Conservation (phyloP, 2,329 filamentous ascomycete genomes). For the Fusarium beomiforme region DNA sequence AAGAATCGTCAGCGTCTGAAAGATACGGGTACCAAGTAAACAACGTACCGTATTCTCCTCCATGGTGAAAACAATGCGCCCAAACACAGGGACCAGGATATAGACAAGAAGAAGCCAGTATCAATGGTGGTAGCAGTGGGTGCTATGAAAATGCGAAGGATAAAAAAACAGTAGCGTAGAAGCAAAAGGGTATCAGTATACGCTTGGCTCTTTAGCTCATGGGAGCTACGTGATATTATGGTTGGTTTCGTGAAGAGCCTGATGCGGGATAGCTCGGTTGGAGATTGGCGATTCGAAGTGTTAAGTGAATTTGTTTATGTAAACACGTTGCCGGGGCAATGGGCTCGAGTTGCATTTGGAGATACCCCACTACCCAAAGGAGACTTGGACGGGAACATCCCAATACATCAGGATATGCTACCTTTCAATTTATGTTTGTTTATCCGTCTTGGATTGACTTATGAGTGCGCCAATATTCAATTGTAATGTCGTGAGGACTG, state of each 20-base stretch:
- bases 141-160: constrained; percentile 32
- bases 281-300: constrained; percentile 41
- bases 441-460: rapidly evolving
- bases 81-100: constrained; percentile 39
- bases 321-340: constrained; percentile 33
- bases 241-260: constrained; percentile 32
- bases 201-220: constrained; percentile 15
- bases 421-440: neutral
- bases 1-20: constrained; percentile 9
- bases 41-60: constrained; percentile 47
- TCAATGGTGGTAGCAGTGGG: constrained; percentile 37
- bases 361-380: constrained; percentile 9
- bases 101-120: constrained; percentile 49
- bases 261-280: constrained; percentile 36
- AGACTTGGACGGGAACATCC: neutral
- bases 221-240: constrained; percentile 40
- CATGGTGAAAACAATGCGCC: constrained; percentile 44
- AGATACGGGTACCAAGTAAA: neutral
- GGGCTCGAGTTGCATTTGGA: neutral
- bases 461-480: neutral
- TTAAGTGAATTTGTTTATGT: constrained; percentile 41
- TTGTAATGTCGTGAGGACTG: neutral
- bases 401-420: neutral
- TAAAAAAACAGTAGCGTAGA: constrained; percentile 1
- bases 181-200: constrained; percentile 10